Conservation (phyloP, 2,329 filamentous ascomycete species). For the Esteya vermicola region DNA sequence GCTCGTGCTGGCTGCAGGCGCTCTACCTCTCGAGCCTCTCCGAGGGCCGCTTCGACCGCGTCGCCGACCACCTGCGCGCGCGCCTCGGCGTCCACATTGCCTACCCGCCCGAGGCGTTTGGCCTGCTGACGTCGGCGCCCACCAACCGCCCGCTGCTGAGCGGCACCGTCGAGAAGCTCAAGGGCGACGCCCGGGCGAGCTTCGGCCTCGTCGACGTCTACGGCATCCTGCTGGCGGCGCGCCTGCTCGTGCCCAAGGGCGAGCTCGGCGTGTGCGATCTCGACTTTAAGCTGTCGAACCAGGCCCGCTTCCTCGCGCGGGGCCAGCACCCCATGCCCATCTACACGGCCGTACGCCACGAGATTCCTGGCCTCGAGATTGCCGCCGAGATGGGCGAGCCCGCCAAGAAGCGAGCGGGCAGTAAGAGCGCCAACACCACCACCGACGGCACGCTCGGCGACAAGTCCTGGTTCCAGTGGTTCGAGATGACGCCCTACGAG, state of each 20-base stretch:
- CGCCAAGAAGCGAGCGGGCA: slow-evolving; percentile 31
- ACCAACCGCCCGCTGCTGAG: slow-evolving; percentile 86
- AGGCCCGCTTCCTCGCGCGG: slow-evolving; percentile 58
- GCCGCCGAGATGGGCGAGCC: slow-evolving; percentile 18
- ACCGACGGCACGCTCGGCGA: too few species aligned
- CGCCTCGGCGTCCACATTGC: slow-evolving; percentile 81
- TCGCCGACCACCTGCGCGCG: slow-evolving; percentile 77
- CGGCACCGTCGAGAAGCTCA: slow-evolving; percentile 82
- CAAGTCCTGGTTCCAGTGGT: slow-evolving; percentile 96
- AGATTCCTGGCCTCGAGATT: slow-evolving; percentile 57
- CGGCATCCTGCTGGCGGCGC: slow-evolving; percentile 68
- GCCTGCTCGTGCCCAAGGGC: slow-evolving; percentile 74
- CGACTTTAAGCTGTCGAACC: slow-evolving; percentile 86
- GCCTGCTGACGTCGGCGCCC: slow-evolving; percentile 69
- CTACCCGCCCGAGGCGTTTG: slow-evolving; percentile 73
- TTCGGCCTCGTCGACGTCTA: slow-evolving; percentile 93
- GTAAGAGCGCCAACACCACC: slow-evolving; percentile 33
- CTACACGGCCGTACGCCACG: slow-evolving; percentile 88
- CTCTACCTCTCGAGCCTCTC: slow-evolving; percentile 74
- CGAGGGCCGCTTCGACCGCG: slow-evolving; percentile 47
- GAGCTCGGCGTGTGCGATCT: slow-evolving; percentile 61
- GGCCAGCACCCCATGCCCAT: slow-evolving; percentile 83
- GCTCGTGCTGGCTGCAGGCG: slow-evolving; percentile 88
- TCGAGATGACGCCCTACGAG: slow-evolving; percentile 88
- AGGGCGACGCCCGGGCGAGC: slow-evolving; percentile 62